Evolutionary conservation across 805 yeast genomes (phyloP).

Genomic region (Teunomyces stri): DNA sequence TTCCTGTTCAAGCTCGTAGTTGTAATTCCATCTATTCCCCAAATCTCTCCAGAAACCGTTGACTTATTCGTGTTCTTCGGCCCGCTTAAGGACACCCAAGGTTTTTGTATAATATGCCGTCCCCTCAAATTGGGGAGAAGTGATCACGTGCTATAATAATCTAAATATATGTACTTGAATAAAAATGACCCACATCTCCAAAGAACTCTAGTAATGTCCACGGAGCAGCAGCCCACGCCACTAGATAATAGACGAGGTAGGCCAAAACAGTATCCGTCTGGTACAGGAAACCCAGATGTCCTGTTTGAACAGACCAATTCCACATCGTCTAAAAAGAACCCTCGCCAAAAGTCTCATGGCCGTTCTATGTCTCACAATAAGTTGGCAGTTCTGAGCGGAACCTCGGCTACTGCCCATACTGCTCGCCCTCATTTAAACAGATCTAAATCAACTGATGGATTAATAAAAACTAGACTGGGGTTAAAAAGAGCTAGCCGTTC

Average conservation of each 20-base stretch:
- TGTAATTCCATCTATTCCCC: background rate
- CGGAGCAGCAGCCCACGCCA: background rate
- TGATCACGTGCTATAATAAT: background rate
- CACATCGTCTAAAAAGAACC: background rate
- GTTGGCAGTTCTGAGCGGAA: background rate
- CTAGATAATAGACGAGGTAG: constrained; percentile 2
- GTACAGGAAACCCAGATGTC: background rate
- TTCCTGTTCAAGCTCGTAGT: background rate
- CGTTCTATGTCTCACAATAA: constrained; percentile 3
- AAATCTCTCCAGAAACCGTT: background rate
- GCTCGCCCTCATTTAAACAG: constrained; percentile 33
- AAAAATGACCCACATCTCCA: constrained; percentile 2
- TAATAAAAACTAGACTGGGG: constrained; percentile 21
- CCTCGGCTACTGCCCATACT: background rate
- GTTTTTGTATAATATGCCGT: background rate
- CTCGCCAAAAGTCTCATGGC: constrained; percentile 1
- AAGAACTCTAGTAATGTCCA: background rate
- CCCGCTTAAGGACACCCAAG: too few relatives aligned
- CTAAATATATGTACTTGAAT: background rate
- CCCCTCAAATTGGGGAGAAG: background rate
- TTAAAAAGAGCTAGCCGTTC: constrained; percentile 36
- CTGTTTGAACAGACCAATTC: background rate
- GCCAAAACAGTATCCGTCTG: background rate
- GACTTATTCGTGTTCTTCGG: background rate
- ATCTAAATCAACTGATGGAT: constrained; percentile 42